Conservation (phyloP, 345 rosid genomes). For the Lumnitzera littorea region DNA sequence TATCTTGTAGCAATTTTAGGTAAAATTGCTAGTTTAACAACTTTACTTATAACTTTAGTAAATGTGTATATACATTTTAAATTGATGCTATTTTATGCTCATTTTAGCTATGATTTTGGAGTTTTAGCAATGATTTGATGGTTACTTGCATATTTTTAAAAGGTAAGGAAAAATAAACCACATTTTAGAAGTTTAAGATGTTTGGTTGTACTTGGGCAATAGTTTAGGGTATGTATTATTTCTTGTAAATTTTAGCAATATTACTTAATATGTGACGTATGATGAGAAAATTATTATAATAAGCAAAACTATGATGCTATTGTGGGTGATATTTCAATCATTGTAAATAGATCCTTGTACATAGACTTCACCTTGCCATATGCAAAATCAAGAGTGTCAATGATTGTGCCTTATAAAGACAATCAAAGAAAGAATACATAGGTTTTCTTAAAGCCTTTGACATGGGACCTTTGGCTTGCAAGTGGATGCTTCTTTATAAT, state of each 20-base stretch:
- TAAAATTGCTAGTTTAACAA: no score
- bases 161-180: no score
- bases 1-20: no score
- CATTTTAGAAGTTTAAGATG: no score
- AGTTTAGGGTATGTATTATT: no score
- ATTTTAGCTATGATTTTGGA: no score
- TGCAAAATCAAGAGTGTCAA: constrained; percentile 13
- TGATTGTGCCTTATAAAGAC: constrained; percentile 7
- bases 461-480: constrained; percentile 14
- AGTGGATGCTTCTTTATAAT: constrained; percentile 12
- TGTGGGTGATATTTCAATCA: constrained; percentile 37
- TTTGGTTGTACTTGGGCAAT: no score
- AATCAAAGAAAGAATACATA: constrained; percentile 9
- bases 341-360: constrained; percentile 25
- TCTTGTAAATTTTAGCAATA: not conserved
- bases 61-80: no score
- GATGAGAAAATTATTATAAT: not conserved
- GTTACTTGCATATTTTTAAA: no score
- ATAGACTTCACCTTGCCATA: constrained; percentile 48
- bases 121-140: no score
- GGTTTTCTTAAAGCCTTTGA: constrained; percentile 24
- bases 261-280: not conserved
- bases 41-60: no score
- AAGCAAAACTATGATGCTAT: constrained; percentile 33
- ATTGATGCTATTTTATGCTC: no score